Base-by-base conservation (phyloP, 495 filamentous ascomycete genomes). In the Chaetomium cochliodes region DNA sequence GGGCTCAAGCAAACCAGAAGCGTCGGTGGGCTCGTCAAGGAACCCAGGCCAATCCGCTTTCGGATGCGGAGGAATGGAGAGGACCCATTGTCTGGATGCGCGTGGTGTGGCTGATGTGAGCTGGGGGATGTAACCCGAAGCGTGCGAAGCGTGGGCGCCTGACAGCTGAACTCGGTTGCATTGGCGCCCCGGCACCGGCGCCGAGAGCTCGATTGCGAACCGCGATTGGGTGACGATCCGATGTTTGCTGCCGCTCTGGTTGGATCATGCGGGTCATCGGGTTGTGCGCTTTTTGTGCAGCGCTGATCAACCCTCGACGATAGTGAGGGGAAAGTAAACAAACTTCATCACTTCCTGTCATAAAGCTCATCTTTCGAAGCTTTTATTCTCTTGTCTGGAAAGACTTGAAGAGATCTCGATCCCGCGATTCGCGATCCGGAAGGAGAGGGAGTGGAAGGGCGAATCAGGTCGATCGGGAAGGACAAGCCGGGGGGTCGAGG, bases 71-170 rank as follows among this genome's bases (percentile, higher is more conserved):
- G 62, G 59, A 64, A 66, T 63, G 67, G 60, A 46, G 51, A 30
- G 28, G 28, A 50, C 16, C 57, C 25, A 49, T 49, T 47, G n/a
- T 46, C 23, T 20, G 52, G 41, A 22, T 41, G 33, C 44, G 25
- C 33, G 62, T 69, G 64, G 68, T 60, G 62, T 63, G 61, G 60
- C 64, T 69, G 64, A 67, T 65, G 60, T 63, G 64, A 73, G 70
- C 70, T 70, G 70, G 61, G 62, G 26, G 33, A 59, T 62, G 63
- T 42, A 63, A 58, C 59, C 58, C 59, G 62, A 52, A 64, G 65
- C 25, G 39, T 51, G 42, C 64, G 26, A 61, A 50, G 52, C 52
- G 52, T 57, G 58, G 55, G 58, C 44, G 67, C 64, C 65, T 65
- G 66, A 60, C 56, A 46, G 62, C 58, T 58, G 23, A 39, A 57